Percentiles rank a stretch among this genome's conserved stretches.
phyloP scores from a whole-genome alignment of 106 monocot genomes.

The Dendrobium huoshanense region DNA sequence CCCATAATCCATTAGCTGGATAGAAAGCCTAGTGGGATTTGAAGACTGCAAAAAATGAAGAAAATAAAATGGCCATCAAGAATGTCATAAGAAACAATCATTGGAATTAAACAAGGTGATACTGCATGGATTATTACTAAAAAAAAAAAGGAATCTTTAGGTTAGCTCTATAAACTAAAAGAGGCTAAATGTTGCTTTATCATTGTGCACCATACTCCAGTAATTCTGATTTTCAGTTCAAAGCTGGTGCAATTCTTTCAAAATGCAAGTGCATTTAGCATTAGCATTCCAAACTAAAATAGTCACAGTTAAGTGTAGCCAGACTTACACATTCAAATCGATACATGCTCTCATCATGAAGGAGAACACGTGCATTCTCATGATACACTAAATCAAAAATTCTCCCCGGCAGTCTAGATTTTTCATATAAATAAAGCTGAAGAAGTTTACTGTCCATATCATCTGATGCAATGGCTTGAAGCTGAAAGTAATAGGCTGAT shows the following conservation, averaged over 20 bases:
- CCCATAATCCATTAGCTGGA: slow-evolving; percentile 72
- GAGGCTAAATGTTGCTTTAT: not conserved
- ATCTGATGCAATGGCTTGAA: slow-evolving; percentile 76
- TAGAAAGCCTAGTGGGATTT: slow-evolving; percentile 36
- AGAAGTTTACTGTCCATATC: slow-evolving; percentile 85
- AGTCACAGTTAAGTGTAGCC: not conserved
- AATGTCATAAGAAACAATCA: no score
- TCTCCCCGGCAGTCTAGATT: slow-evolving; percentile 47
- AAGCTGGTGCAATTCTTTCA: no score
- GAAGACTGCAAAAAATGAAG: slow-evolving; percentile 31
- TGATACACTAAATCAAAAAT: slow-evolving; percentile 72
- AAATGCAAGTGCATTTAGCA: no score
- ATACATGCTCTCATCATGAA: slow-evolving; percentile 80
- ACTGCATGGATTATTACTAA: not conserved
- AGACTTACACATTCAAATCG: slow-evolving; percentile 80
- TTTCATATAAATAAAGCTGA: slow-evolving; percentile 78
- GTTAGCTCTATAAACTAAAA: not conserved
- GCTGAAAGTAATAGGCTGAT: slow-evolving; percentile 39
- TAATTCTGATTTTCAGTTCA: no score
- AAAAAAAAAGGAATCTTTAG: not conserved
- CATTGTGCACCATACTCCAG: no score
- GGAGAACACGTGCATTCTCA: slow-evolving; percentile 83
- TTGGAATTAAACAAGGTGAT: not conserved
- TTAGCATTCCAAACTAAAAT: no score
- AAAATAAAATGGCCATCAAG: not conserved